Percentiles rank a stretch among this genome's conserved stretches.
Evolutionary conservation across 441 rosid genomes (phyloP).

Genomic region (Pelargonium fulgidum): DNA sequence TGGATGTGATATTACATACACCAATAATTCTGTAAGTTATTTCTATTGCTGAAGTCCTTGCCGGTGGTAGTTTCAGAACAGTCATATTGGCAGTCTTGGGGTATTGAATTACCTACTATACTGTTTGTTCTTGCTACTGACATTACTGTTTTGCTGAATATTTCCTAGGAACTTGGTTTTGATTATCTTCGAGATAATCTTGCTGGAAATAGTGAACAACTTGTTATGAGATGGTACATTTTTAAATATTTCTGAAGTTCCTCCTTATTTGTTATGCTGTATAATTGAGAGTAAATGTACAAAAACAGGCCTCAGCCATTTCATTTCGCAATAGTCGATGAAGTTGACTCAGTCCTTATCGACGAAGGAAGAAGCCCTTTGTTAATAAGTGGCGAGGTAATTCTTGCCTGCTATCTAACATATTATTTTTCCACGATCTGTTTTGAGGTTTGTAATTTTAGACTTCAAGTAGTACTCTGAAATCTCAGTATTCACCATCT

Average conservation of each 20-base stretch:
- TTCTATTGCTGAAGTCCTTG: constrained; percentile 3
- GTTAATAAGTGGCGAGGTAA: constrained; percentile 96
- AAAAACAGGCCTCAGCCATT: constrained; percentile 88
- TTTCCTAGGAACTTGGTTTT: constrained; percentile 85
- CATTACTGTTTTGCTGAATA: constrained; percentile 24
- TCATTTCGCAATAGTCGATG: constrained; percentile 93
- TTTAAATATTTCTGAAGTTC: constrained; percentile 19
- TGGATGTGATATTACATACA: constrained; percentile 83
- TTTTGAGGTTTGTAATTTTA: not conserved
- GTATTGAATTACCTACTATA: not conserved
- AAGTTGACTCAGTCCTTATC: constrained; percentile 95
- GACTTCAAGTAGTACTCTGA: constrained; percentile 1
- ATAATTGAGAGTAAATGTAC: constrained; percentile 14
- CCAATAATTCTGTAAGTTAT: constrained; percentile 74
- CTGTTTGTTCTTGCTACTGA: constrained; percentile 15
- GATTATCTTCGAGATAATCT: constrained; percentile 97
- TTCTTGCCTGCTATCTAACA: constrained; percentile 21
- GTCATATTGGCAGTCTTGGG: constrained; percentile 5
- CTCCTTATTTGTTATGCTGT: constrained; percentile 13
- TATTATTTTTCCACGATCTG: not conserved
- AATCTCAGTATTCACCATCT: not conserved
- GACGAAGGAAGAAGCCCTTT: constrained; percentile 97
- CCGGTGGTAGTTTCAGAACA: constrained; percentile 1
- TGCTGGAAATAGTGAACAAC: constrained; percentile 66
- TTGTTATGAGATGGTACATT: constrained; percentile 93